A percentile compares a stretch with the other conserved stretches of the same genome.
Evolutionary conservation across 257 asterid genomes (phyloP).

Genomic region (Nicotiana undulata): DNA sequence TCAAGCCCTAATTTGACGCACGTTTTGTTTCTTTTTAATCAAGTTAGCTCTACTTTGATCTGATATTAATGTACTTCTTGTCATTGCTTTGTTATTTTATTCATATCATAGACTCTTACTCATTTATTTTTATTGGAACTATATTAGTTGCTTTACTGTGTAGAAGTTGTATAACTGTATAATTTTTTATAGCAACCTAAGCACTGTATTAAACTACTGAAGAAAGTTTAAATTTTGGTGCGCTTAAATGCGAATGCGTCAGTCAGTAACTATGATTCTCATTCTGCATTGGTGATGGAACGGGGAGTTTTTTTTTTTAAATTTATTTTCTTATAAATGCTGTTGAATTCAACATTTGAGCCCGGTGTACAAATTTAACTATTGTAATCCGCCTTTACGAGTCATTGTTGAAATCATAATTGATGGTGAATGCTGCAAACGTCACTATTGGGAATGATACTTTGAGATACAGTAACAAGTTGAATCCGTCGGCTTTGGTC

Average conservation of each 20-base stretch:
- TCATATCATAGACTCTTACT: background rate
- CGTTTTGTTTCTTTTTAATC: background rate
- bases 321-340: background rate
- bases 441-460: background rate
- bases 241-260: background rate
- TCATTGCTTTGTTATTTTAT: background rate
- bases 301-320: background rate
- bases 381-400: background rate
- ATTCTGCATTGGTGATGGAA: background rate
- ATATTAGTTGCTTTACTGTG: background rate
- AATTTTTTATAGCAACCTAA: background rate
- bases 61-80: background rate
- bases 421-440: background rate
- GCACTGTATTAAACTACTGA: background rate
- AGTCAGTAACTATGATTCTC: background rate
- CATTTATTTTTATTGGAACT: background rate
- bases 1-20: conserved; percentile 23
- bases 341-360: background rate
- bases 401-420: background rate
- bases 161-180: background rate
- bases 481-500: background rate
- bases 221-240: background rate
- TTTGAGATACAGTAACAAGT: background rate
- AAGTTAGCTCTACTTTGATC: conserved; percentile 7
- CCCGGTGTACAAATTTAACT: background rate